Percentiles rank a stretch among this genome's conserved stretches.
These are phyloP conservation scores for Ascochyta koolunga DNA, from an alignment of 2,329 filamentous ascomycete species.

Conservation along the genomic window DNA sequence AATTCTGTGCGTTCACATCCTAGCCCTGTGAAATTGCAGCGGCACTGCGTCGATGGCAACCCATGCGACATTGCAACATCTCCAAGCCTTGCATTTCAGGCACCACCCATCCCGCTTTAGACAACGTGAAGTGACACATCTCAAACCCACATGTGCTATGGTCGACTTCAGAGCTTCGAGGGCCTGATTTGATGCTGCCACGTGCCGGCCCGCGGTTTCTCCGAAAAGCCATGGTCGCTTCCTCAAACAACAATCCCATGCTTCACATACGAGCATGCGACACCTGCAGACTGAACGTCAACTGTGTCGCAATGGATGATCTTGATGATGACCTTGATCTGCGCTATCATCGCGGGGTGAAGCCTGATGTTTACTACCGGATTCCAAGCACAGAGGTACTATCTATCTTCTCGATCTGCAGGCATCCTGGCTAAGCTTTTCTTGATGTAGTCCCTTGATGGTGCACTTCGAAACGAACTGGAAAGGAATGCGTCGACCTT, in stretches of 20 bases:
- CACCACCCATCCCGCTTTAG: not conserved
- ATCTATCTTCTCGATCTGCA: conserved; percentile 8
- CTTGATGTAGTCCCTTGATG: conserved; percentile 32
- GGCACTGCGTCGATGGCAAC: not conserved
- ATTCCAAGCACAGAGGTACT: conserved; percentile 38
- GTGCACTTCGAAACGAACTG: conserved; percentile 37
- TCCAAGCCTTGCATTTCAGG: conserved; percentile 7
- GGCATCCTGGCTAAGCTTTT: conserved; percentile 22
- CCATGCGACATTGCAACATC: conserved; percentile 4
- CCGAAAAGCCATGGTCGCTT: not conserved
- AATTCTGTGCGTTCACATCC: conserved; percentile 5
- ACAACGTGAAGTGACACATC: no score
- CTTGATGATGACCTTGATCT: conserved; percentile 43
- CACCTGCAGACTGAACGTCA: conserved; percentile 1
- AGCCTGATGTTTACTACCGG: conserved; percentile 43
- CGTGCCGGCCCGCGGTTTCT: not conserved
- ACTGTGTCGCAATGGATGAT: conserved; percentile 30
- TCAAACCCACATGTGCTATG: no score
- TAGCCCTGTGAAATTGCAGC: conserved; percentile 2
- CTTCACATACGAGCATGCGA: conserved; percentile 2
- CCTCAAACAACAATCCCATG: conserved; percentile 5
- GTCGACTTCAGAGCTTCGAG: no score
- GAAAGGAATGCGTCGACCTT: conserved; percentile 36
- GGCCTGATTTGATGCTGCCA: not conserved
- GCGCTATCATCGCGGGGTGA: conserved; percentile 34